Conservation (phyloP, 2,329 filamentous ascomycete species). For the Cladosporium sp. region DNA sequence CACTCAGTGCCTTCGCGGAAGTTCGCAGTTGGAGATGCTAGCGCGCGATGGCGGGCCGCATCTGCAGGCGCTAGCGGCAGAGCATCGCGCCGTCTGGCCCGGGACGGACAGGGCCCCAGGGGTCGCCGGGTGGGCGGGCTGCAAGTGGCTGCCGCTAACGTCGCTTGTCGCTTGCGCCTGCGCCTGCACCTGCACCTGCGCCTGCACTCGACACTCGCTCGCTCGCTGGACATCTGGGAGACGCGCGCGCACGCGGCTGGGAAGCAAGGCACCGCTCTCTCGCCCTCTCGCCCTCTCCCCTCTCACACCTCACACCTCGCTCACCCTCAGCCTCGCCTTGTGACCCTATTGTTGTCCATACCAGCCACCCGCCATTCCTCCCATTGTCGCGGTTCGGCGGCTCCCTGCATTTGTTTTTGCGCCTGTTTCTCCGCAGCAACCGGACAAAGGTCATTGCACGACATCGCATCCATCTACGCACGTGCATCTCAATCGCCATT, state of each 20-base stretch:
- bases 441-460: background rate
- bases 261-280: too few relatives aligned
- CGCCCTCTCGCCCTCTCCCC: too few relatives aligned
- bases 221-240: too few relatives aligned
- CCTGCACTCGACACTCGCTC: background rate
- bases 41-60: background rate
- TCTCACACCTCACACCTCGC: too few relatives aligned
- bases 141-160: too few relatives aligned
- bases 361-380: too few relatives aligned
- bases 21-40: background rate
- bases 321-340: too few relatives aligned
- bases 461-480: background rate
- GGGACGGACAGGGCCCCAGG: too few relatives aligned
- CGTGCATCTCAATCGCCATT: background rate
- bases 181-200: background rate
- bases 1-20: background rate
- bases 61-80: background rate
- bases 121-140: too few relatives aligned
- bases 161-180: too few relatives aligned
- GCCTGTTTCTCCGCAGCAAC: background rate
- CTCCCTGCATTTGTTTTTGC: background rate
- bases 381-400: background rate
- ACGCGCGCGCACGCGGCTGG: too few relatives aligned
- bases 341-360: too few relatives aligned
- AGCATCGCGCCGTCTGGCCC: background rate